Percentiles rank a stretch among this genome's conserved stretches.
phyloP scores from a whole-genome alignment of 805 yeast genomes.

The Yamadazyma ubonensis region DNA sequence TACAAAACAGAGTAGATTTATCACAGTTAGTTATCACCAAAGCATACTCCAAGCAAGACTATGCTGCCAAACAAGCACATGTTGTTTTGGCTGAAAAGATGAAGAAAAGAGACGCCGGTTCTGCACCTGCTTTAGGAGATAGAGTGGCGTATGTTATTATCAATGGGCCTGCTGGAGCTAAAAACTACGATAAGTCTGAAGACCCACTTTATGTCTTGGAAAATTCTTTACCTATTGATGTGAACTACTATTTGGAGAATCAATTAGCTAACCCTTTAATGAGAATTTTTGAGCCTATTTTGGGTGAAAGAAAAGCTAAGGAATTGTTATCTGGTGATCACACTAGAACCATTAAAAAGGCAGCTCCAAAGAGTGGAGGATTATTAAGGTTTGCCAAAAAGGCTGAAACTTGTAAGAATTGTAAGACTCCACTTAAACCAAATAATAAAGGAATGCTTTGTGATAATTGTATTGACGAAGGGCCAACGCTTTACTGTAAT shows the following conservation, averaged over 20 bases:
- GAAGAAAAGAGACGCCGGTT: slow-evolving; percentile 95
- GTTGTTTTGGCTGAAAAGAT: slow-evolving; percentile 94
- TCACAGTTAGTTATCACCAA: slow-evolving; percentile 93
- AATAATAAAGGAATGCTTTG: slow-evolving; percentile 73
- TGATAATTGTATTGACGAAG: slow-evolving; percentile 72
- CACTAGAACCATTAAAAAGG: slow-evolving; percentile 70
- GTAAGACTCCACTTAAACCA: slow-evolving; percentile 73
- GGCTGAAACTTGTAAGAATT: slow-evolving; percentile 83
- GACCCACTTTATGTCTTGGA: slow-evolving; percentile 94
- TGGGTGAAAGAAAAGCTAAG: slow-evolving; percentile 81
- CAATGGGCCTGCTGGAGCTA: slow-evolving; percentile 65
- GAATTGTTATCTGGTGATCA: slow-evolving; percentile 81
- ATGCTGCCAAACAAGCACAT: slow-evolving; percentile 96
- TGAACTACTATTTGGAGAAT: slow-evolving; percentile 89
- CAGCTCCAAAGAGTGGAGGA: slow-evolving; percentile 81
- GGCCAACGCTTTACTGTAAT: slow-evolving; percentile 78
- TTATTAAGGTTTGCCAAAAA: slow-evolving; percentile 88
- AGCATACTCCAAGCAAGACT: slow-evolving; percentile 84
- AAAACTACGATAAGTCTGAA: slow-evolving; percentile 93
- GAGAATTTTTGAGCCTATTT: slow-evolving; percentile 91
- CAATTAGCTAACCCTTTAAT: slow-evolving; percentile 89
- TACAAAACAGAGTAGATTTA: slow-evolving; percentile 89
- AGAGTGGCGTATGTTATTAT: slow-evolving; percentile 97
- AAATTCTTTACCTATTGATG: slow-evolving; percentile 89
- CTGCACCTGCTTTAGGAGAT: slow-evolving; percentile 96